Evolutionary conservation across 2,329 filamentous ascomycete species (phyloP).

Genomic region (Cladophialophora psammophila): DNA sequence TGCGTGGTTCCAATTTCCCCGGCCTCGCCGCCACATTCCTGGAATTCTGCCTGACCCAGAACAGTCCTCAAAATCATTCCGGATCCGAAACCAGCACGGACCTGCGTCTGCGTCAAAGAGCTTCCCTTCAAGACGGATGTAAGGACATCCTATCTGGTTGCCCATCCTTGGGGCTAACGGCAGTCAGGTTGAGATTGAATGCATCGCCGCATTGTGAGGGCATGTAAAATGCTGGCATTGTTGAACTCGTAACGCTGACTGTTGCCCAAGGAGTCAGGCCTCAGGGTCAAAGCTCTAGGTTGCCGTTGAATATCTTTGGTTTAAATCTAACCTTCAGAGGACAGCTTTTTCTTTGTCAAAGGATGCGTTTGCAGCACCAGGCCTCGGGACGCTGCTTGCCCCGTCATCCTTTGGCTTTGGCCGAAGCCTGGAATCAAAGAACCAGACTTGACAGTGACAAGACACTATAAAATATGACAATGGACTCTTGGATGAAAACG

Average conservation of each 20-base stretch:
- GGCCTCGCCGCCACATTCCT: constrained; percentile 25
- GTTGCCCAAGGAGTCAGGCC: constrained; percentile 10
- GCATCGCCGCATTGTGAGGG: constrained; percentile 39
- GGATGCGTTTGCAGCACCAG: background rate
- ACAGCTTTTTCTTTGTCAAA: constrained; percentile 1
- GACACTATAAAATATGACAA: constrained; percentile 11
- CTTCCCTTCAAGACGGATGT: constrained; percentile 41
- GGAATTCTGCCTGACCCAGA: constrained; percentile 13
- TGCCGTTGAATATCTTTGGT: background rate
- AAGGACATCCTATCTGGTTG: background rate
- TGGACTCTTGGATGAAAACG: constrained; percentile 25
- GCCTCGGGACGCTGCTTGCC: background rate
- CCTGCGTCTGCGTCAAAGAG: constrained; percentile 41
- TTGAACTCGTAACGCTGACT: constrained; percentile 4
- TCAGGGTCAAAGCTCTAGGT: constrained; percentile 32
- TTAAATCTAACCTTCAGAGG: background rate
- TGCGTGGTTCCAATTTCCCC: constrained; percentile 25
- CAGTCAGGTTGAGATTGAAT: constrained; percentile 41
- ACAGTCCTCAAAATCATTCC: constrained; percentile 37
- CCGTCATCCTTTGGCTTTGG: background rate
- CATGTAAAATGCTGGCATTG: constrained; percentile 14
- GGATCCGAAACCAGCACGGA: constrained; percentile 40
- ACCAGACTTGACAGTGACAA: constrained; percentile 8
- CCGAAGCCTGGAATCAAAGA: background rate
- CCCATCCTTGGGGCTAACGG: background rate